Evolutionary conservation across 2,329 filamentous ascomycete genomes (phyloP).

Genomic region (Aspergillus tanneri): DNA sequence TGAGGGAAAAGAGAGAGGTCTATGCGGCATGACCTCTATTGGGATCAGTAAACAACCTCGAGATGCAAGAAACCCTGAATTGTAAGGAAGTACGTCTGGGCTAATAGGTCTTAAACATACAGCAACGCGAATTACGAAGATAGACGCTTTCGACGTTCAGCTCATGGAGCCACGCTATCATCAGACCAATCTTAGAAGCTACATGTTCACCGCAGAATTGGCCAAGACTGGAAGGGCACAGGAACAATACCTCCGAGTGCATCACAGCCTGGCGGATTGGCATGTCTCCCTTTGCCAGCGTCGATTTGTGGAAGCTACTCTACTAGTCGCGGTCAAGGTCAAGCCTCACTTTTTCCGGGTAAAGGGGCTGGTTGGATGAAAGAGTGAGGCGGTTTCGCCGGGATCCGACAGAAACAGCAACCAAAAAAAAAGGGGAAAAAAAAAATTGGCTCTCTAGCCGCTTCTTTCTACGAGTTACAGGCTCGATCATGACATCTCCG

Average conservation of each 20-base stretch:
- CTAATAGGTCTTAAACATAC: constrained; percentile 3
- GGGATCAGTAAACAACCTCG: too few relatives aligned
- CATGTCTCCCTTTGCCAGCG: constrained; percentile 2
- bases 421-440: constrained; percentile 10
- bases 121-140: constrained; percentile 9
- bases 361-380: constrained; percentile 37
- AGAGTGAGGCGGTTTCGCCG: constrained; percentile 36
- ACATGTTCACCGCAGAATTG: constrained; percentile 22
- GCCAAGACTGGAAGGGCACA: constrained; percentile 10
- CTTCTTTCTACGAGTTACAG: constrained; percentile 12
- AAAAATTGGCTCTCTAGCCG: constrained; percentile 11
- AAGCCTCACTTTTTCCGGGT: constrained; percentile 27
- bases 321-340: constrained; percentile 15
- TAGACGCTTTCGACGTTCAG: constrained; percentile 9
- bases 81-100: constrained; percentile 3
- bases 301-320: constrained; percentile 20
- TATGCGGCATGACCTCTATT: too few relatives aligned
- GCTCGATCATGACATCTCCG: constrained; percentile 8
- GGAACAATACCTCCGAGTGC: constrained; percentile 9
- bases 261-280: constrained; percentile 8
- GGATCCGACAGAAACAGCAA: constrained; percentile 23
- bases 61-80: constrained; percentile 9
- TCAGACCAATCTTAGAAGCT: constrained; percentile 20
- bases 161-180: constrained; percentile 39
- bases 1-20: neutral